Evolutionary conservation across 2,329 filamentous ascomycete genomes (phyloP).

Genomic region (Cordyceps tenuipes): DNA sequence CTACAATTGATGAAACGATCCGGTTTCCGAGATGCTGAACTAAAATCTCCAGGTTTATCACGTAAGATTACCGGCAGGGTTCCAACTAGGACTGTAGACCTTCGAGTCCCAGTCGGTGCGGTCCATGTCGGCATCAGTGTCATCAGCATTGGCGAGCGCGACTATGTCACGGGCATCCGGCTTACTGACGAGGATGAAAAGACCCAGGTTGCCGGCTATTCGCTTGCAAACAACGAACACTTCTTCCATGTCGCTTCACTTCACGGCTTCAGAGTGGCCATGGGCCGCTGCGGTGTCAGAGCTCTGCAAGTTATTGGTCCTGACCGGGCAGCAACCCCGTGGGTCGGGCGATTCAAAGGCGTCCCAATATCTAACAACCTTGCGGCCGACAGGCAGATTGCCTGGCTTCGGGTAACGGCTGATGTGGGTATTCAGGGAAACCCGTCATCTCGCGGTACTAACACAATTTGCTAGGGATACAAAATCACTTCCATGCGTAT

Average conservation of each 20-base stretch:
- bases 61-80: too few species aligned
- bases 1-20: too few species aligned
- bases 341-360: not conserved
- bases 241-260: not conserved
- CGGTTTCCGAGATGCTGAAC: too few species aligned
- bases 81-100: not conserved
- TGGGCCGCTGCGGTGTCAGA: not conserved
- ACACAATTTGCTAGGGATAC: not conserved
- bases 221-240: not conserved
- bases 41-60: too few species aligned
- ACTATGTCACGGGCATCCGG: not conserved
- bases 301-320: not conserved
- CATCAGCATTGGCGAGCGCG: not conserved
- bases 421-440: not conserved
- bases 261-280: not conserved
- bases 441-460: not conserved
- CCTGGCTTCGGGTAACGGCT: not conserved
- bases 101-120: not conserved
- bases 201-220: not conserved
- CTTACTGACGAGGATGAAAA: not conserved
- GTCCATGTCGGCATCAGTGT: not conserved
- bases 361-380: not conserved
- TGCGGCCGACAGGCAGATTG: not conserved
- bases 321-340: not conserved
- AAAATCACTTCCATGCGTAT: not conserved